A percentile compares a stretch with the other conserved stretches of the same genome.
Conservation (phyloP, 768 basidiomycete species). For the Amanita molliuscula region DNA sequence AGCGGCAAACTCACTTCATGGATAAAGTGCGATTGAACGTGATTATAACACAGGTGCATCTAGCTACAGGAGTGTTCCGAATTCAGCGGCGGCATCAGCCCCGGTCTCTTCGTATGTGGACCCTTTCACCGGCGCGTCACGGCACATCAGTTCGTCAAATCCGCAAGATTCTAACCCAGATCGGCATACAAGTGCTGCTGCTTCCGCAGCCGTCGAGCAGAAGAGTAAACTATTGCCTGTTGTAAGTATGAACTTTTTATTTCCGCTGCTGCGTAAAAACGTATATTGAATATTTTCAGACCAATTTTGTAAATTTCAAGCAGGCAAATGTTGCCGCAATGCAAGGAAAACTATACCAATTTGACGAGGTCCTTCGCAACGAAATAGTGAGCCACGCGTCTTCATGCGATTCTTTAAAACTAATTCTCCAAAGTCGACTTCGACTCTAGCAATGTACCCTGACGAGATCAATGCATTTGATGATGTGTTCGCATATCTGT, state of each 20-base stretch:
- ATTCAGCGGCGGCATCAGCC: slow-evolving; percentile 18
- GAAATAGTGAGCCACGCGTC: slow-evolving; percentile 46
- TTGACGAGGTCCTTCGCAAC: slow-evolving; percentile 54
- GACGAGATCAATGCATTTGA: slow-evolving; percentile 49
- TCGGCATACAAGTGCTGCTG: slow-evolving; percentile 62
- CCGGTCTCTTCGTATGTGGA: slow-evolving; percentile 39
- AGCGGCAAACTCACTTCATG: slow-evolving; percentile 1
- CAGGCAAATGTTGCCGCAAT: slow-evolving; percentile 74
- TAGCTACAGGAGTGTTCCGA: slow-evolving; percentile 41
- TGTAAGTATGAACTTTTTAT: slow-evolving; percentile 21
- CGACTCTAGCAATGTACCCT: slow-evolving; percentile 58
- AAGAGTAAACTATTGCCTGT: slow-evolving; percentile 38
- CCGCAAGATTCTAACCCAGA: slow-evolving; percentile 32
- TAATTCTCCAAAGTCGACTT: slow-evolving; percentile 43
- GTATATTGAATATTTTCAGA: slow-evolving; percentile 23
- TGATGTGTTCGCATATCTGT: slow-evolving; percentile 53
- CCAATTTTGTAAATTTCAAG: slow-evolving; percentile 66
- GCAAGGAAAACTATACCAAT: slow-evolving; percentile 68
- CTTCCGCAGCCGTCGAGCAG: slow-evolving; percentile 14
- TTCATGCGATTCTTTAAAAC: background rate
- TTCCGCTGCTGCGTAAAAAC: background rate
- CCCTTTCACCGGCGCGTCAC: slow-evolving; percentile 65
- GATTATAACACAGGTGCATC: slow-evolving; percentile 40
- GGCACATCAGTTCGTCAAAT: slow-evolving; percentile 36
- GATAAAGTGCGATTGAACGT: slow-evolving; percentile 4